Evolutionary conservation across 2,329 filamentous ascomycete genomes (phyloP).

Genomic region (Lecanosticta acicola): DNA sequence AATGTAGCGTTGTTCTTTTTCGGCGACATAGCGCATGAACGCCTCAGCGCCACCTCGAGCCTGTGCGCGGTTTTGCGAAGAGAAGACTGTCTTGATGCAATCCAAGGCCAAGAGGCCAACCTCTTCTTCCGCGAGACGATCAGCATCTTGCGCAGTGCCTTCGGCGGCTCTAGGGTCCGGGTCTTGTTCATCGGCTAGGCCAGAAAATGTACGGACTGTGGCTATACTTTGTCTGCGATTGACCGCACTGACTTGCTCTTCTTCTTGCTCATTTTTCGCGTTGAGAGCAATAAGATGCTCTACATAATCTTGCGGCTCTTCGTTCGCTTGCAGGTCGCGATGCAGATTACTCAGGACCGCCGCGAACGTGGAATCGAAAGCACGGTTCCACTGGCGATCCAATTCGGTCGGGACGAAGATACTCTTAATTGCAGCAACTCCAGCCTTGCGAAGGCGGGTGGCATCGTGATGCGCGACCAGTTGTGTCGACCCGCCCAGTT

Average conservation of each 20-base stretch:
- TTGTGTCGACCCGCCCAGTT: slow-evolving; percentile 28
- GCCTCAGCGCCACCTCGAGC: slow-evolving; percentile 70
- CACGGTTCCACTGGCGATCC: slow-evolving; percentile 36
- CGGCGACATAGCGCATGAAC: slow-evolving; percentile 65
- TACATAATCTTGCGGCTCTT: slow-evolving; percentile 55
- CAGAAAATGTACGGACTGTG: slow-evolving; percentile 64
- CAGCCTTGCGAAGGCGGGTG: slow-evolving; percentile 55
- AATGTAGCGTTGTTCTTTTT: slow-evolving; percentile 21
- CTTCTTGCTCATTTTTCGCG: slow-evolving; percentile 60
- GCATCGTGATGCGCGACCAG: slow-evolving; percentile 59
- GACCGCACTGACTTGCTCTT: slow-evolving; percentile 57
- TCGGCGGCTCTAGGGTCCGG: slow-evolving; percentile 63
- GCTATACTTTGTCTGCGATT: slow-evolving; percentile 71
- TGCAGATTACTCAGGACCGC: slow-evolving; percentile 83
- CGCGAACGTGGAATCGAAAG: slow-evolving; percentile 73
- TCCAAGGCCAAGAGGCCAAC: slow-evolving; percentile 78
- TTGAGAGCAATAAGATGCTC: slow-evolving; percentile 62
- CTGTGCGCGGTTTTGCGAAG: slow-evolving; percentile 74
- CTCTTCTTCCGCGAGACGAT: slow-evolving; percentile 83
- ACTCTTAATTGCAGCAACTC: slow-evolving; percentile 66
- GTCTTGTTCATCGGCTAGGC: slow-evolving; percentile 50
- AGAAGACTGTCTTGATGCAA: slow-evolving; percentile 80
- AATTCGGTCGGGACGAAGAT: slow-evolving; percentile 64
- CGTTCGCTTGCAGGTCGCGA: slow-evolving; percentile 50
- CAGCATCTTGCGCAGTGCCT: slow-evolving; percentile 77